Evolutionary conservation across 345 rosid genomes (phyloP).

Genomic region (Lepidium africanum): DNA sequence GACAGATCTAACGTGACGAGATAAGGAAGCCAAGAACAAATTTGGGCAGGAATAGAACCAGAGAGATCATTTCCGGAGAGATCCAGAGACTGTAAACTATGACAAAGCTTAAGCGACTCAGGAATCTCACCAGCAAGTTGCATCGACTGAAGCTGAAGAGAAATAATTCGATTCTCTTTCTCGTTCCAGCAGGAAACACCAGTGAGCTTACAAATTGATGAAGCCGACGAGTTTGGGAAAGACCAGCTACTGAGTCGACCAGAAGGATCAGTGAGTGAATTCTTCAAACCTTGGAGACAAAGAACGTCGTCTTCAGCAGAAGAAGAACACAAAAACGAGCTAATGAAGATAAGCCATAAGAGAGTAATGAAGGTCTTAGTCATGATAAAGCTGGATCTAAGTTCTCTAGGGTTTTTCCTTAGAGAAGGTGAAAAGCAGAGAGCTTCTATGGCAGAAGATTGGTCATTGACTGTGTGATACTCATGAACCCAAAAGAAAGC

Average conservation of each 20-base stretch:
- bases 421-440: neutral
- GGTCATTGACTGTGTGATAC: constrained; percentile 17
- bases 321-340: neutral
- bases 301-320: constrained; percentile 45
- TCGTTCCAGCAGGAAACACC: constrained; percentile 92
- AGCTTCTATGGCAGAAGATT: constrained; percentile 22
- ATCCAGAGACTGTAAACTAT: constrained; percentile 40
- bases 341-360: neutral
- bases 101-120: constrained; percentile 49
- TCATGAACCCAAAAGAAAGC: neutral
- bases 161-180: constrained; percentile 52
- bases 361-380: constrained; percentile 24
- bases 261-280: constrained; percentile 36
- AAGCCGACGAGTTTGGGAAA: constrained; percentile 41
- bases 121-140: constrained; percentile 56
- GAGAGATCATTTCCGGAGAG: constrained; percentile 48
- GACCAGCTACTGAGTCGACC: constrained; percentile 32
- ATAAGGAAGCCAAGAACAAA: constrained; percentile 57
- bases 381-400: constrained; percentile 21
- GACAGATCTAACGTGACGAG: constrained; percentile 55
- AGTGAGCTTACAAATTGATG: constrained; percentile 52
- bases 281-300: constrained; percentile 50
- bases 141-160: constrained; percentile 53
- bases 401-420: neutral
- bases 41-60: constrained; percentile 47